A percentile compares a stretch with the other conserved stretches of the same genome.
phyloP scores from a whole-genome alignment of 2,329 filamentous ascomycete species.

The Sphaerulina musiva region DNA sequence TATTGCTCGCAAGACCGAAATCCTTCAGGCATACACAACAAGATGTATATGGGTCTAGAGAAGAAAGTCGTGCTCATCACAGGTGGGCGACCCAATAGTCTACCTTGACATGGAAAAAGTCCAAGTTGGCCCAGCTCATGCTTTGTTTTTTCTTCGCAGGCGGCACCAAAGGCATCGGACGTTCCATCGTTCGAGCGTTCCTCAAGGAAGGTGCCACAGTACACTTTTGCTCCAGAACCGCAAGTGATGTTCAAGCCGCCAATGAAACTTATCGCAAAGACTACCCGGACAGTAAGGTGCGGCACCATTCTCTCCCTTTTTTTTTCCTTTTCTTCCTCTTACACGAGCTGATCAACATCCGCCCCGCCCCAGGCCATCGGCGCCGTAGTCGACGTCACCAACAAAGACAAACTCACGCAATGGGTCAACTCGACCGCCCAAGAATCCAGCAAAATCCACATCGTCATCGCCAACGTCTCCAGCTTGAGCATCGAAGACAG shows the following conservation, averaged over 20 bases:
- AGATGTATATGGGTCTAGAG: conserved; percentile 34
- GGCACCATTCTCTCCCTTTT: not conserved
- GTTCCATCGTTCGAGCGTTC: conserved; percentile 26
- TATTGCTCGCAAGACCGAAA: not conserved
- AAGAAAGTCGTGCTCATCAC: conserved; percentile 35
- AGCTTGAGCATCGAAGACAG: conserved; percentile 28
- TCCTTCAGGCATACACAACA: not conserved
- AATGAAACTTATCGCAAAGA: conserved; percentile 16
- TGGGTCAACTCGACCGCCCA: conserved; percentile 25
- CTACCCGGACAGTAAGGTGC: conserved; percentile 16
- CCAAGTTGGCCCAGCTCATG: not conserved
- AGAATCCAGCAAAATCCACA: conserved; percentile 25
- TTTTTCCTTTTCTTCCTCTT: not conserved
- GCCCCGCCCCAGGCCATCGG: conserved; percentile 16
- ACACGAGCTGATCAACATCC: not conserved
- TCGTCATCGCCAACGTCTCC: conserved; percentile 31
- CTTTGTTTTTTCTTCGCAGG: conserved; percentile 14
- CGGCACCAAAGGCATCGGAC: conserved; percentile 32
- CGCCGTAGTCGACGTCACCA: conserved; percentile 26
- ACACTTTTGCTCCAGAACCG: conserved; percentile 30
- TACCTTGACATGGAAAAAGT: not conserved
- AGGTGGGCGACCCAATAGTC: conserved; percentile 18
- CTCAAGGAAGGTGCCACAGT: conserved; percentile 30
- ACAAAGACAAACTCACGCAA: conserved; percentile 14
- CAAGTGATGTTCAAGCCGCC: conserved; percentile 20